These are phyloP conservation scores for Barbarea vulgaris DNA, from an alignment of 345 rosid species.

Conservation along the genomic window DNA sequence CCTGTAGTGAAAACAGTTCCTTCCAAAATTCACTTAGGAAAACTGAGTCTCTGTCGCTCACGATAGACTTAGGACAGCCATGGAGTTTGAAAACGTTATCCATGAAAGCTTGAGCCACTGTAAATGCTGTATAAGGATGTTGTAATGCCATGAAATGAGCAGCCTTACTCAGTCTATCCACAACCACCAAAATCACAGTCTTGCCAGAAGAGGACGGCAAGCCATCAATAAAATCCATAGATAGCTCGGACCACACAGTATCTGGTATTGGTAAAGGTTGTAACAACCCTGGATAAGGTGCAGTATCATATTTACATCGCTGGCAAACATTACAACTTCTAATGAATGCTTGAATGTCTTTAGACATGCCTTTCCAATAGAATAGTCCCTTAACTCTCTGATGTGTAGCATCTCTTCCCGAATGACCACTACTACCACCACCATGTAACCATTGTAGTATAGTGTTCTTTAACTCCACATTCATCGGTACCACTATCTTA, in stretches of 20 bases:
- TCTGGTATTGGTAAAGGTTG: not conserved
- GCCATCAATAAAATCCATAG: not conserved
- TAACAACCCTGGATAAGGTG: rapidly evolving
- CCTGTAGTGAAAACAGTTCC: not conserved
- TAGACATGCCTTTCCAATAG: not conserved
- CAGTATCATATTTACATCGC: not conserved
- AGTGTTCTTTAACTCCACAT: rapidly evolving
- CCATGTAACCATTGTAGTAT: not conserved
- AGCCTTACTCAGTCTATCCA: not conserved
- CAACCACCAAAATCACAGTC: not conserved
- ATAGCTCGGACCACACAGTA: not conserved
- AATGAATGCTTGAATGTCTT: not conserved
- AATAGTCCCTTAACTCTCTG: not conserved
- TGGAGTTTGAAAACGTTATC: not conserved
- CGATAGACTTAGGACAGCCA: not conserved
- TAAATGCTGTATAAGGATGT: not conserved
- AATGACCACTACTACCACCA: not conserved
- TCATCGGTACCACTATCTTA: not conserved
- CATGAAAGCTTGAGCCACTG: not conserved
- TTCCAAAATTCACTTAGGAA: not conserved
- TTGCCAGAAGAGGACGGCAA: rapidly evolving
- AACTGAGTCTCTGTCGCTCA: not conserved
- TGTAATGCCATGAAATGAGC: not conserved
- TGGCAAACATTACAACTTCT: not conserved
- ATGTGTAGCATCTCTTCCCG: rapidly evolving